Conservation (phyloP, 1,284 basidiomycete genomes). For the Inonotus hispidus region DNA sequence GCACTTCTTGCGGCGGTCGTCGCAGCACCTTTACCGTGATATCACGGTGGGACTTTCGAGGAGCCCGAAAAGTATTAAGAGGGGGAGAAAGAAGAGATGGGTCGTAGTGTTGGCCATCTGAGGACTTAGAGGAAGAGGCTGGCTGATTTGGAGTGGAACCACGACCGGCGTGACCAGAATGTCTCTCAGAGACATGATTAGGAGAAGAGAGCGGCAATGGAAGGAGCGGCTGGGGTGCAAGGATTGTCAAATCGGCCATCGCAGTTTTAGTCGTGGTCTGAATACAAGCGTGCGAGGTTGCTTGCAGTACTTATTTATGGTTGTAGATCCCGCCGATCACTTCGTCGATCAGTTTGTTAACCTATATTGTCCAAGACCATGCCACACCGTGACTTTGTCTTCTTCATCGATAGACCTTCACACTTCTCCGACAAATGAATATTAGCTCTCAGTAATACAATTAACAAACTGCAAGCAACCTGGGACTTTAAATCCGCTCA, state of each 20-base stretch:
- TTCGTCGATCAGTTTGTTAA: no score
- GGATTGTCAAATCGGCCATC: constrained; percentile 19
- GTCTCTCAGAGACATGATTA: constrained; percentile 5
- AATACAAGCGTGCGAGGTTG: no score
- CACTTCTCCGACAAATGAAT: no score
- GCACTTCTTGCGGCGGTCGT: constrained; percentile 21
- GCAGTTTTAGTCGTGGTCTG: background rate
- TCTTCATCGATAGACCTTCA: no score
- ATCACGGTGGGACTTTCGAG: constrained; percentile 20
- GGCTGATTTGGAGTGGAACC: constrained; percentile 5
- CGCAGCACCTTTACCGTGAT: constrained; percentile 15
- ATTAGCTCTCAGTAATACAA: no score
- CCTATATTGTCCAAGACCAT: no score
- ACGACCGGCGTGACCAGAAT: constrained; percentile 2
- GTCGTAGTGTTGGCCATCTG: constrained; percentile 19
- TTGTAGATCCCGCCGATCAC: no score
- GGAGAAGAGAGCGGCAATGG: background rate
- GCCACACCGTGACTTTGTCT: no score
- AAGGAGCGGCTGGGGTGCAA: constrained; percentile 13
- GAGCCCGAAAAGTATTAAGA: constrained; percentile 29
- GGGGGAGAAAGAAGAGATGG: constrained; percentile 43
- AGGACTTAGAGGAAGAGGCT: constrained; percentile 6
- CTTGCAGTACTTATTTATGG: no score
- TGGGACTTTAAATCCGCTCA: no score
- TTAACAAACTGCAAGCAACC: no score